A percentile compares a stretch with the other conserved stretches of the same genome.
phyloP scores from a whole-genome alignment of 805 yeast species.

The Clavispora asparagi region DNA sequence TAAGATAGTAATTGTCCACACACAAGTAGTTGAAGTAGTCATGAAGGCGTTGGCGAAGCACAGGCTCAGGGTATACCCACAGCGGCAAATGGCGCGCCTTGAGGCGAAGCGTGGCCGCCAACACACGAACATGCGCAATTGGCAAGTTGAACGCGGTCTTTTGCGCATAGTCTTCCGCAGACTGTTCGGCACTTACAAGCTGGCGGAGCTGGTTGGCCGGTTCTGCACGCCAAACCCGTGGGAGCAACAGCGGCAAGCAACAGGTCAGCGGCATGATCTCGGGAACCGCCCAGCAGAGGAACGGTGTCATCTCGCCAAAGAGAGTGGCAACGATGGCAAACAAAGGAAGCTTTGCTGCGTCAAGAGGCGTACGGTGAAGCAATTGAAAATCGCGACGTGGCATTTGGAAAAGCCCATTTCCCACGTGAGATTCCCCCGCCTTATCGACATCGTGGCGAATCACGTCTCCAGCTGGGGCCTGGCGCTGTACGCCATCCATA shows the following conservation, averaged over 20 bases:
- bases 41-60: slow-evolving; percentile 31
- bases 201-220: slow-evolving; percentile 2
- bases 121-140: slow-evolving; percentile 27
- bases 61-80: slow-evolving; percentile 32
- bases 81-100: slow-evolving; percentile 37
- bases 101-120: slow-evolving; percentile 34
- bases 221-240: slow-evolving; percentile 27
- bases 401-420: slow-evolving; percentile 29
- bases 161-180: slow-evolving; percentile 22
- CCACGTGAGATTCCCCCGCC: not conserved
- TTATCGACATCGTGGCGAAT: slow-evolving; percentile 9
- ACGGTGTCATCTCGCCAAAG: slow-evolving; percentile 52
- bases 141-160: slow-evolving; percentile 47
- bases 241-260: slow-evolving; percentile 42
- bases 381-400: slow-evolving; percentile 47
- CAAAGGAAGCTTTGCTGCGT: slow-evolving; percentile 48
- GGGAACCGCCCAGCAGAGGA: slow-evolving; percentile 49
- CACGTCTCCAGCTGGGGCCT: slow-evolving; percentile 10
- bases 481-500: slow-evolving; percentile 32
- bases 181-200: not conserved
- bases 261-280: slow-evolving; percentile 57
- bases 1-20: slow-evolving; percentile 48
- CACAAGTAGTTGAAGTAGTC: slow-evolving; percentile 38
- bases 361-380: slow-evolving; percentile 45
- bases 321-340: slow-evolving; percentile 43